phyloP scores from a whole-genome alignment of 2,329 filamentous ascomycete genomes.

The Amylocarpus encephaloides region DNA sequence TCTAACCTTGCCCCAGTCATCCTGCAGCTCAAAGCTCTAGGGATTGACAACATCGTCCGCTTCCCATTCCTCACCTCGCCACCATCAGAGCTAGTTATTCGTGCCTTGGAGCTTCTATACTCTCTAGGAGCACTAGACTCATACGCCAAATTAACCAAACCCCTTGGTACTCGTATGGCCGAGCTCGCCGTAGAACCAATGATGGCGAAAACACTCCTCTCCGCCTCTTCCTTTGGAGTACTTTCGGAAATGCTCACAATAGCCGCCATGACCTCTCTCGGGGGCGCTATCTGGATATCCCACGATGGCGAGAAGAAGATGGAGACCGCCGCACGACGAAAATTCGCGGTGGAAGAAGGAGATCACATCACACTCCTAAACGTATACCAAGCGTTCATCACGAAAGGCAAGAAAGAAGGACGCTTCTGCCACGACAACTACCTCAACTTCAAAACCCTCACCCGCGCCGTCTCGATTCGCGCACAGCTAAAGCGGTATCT shows the following conservation, averaged over 20 bases:
- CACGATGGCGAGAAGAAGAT: conserved; percentile 71
- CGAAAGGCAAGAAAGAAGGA: conserved; percentile 72
- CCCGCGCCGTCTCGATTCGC: conserved; percentile 75
- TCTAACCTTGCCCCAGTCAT: conserved; percentile 85
- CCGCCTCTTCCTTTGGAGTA: conserved; percentile 68
- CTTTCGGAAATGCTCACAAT: conserved; percentile 83
- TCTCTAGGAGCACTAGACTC: conserved; percentile 81
- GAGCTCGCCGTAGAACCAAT: conserved; percentile 91
- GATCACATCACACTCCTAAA: conserved; percentile 92
- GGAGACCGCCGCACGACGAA: conserved; percentile 67
- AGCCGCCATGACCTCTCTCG: conserved; percentile 86
- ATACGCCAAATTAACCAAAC: conserved; percentile 83
- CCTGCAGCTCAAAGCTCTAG: conserved; percentile 87
- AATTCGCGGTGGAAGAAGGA: conserved; percentile 87
- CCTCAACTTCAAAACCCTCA: conserved; percentile 80
- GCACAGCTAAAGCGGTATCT: conserved; percentile 82
- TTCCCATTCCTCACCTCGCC: conserved; percentile 87
- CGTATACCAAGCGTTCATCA: conserved; percentile 84
- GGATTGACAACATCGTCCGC: conserved; percentile 87
- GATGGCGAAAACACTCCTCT: conserved; percentile 84
- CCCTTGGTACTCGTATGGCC: conserved; percentile 85
- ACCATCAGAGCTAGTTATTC: conserved; percentile 75
- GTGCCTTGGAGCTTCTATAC: conserved; percentile 81
- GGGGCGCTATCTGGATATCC: conserved; percentile 76
- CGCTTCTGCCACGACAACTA: conserved; percentile 84